phyloP scores from a whole-genome alignment of 1,284 basidiomycete genomes.

The Malassezia psittaci region DNA sequence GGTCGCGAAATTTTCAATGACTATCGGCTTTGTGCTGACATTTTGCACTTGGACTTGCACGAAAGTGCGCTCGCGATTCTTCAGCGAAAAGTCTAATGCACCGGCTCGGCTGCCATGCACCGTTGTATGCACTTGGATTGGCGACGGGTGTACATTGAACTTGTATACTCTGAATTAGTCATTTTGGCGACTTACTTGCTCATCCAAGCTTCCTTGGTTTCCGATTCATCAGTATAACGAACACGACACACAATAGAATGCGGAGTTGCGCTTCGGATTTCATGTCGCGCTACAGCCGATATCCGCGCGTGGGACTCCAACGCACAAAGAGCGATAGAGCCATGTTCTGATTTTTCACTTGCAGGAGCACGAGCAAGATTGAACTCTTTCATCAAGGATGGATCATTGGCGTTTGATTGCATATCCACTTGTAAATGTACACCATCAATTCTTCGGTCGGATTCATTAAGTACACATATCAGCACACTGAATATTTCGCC shows the following conservation, averaged over 20 bases:
- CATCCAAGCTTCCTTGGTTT: not conserved
- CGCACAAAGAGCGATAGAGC: not conserved
- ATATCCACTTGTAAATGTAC: constrained; percentile 7
- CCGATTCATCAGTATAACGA: not conserved
- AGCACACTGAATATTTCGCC: constrained; percentile 14
- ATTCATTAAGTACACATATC: constrained; percentile 6
- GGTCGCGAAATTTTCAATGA: not conserved
- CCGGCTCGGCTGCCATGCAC: constrained; percentile 1
- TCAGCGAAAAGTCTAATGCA: not conserved
- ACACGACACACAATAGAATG: constrained; percentile 16
- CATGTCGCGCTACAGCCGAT: constrained; percentile 2
- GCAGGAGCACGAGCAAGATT: not conserved
- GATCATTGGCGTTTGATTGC: not conserved
- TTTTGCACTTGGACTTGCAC: constrained; percentile 11
- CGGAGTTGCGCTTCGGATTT: not conserved
- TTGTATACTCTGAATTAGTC: constrained; percentile 6
- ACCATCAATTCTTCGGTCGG: not conserved
- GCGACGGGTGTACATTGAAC: constrained; percentile 8
- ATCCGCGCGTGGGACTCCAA: constrained; percentile 4
- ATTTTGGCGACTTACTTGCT: constrained; percentile 3
- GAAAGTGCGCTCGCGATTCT: constrained; percentile 1
- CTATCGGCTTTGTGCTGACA: constrained; percentile 1
- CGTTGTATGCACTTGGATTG: constrained; percentile 6
- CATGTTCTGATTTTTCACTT: not conserved
- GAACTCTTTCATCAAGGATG: not conserved